Percentiles rank a stretch among this genome's conserved stretches.
Conservation (phyloP, 2,329 filamentous ascomycete genomes). For the Diaporthe amygdali region DNA sequence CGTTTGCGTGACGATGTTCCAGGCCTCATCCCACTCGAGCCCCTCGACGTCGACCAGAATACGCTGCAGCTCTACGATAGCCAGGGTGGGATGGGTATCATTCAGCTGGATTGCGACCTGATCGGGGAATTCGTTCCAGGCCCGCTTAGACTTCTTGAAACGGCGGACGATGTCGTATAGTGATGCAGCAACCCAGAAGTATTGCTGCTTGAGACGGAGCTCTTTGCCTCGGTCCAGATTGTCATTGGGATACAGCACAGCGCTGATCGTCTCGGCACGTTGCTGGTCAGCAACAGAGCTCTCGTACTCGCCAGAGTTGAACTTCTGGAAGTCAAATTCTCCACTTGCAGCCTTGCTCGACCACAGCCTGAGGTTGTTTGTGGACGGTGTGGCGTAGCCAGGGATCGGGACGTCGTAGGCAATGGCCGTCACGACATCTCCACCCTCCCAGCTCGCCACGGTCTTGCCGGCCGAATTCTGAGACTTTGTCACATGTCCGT, state of each 20-base stretch:
- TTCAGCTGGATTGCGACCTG: slow-evolving; percentile 98
- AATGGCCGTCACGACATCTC: slow-evolving; percentile 88
- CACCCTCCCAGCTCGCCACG: slow-evolving; percentile 83
- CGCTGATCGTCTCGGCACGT: slow-evolving; percentile 97
- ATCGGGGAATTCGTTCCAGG: slow-evolving; percentile 91
- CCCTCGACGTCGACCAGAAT: slow-evolving; percentile 90
- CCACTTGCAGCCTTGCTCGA: slow-evolving; percentile 96
- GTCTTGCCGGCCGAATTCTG: slow-evolving; percentile 78
- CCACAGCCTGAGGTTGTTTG: slow-evolving; percentile 97
- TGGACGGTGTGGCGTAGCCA: slow-evolving; percentile 86
- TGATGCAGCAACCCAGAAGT: slow-evolving; percentile 99
- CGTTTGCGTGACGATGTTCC: slow-evolving; percentile 76
- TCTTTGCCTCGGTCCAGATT: slow-evolving; percentile 97
- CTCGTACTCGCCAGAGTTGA: slow-evolving; percentile 93
- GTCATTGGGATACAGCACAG: slow-evolving; percentile 96
- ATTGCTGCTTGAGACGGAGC: slow-evolving; percentile 96
- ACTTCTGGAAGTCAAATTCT: slow-evolving; percentile 99
- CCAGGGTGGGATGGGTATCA: slow-evolving; percentile 95
- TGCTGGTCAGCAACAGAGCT: slow-evolving; percentile 98
- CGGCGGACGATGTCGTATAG: slow-evolving; percentile 94
- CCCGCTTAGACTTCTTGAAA: slow-evolving; percentile 95
- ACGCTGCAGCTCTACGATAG: slow-evolving; percentile 93
- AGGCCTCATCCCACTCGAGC: slow-evolving; percentile 91
- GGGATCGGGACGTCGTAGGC: slow-evolving; percentile 94
- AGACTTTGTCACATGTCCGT: slow-evolving; percentile 80